Conservation (phyloP, 2,329 filamentous ascomycete genomes). For the Fusarium pilosicola region DNA sequence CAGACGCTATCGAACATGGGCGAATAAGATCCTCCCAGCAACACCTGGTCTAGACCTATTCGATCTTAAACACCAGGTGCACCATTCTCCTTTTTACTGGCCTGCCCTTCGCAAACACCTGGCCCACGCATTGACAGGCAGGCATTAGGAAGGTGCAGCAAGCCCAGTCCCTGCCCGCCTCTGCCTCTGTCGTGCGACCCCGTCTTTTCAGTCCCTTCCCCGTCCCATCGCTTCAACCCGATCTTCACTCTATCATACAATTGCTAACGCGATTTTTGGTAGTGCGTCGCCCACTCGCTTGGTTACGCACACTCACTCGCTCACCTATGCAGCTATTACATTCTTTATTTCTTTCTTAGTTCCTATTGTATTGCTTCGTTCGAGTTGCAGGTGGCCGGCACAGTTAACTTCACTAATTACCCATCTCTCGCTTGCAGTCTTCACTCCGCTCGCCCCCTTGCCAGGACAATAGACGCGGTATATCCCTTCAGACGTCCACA, state of each 20-base stretch:
- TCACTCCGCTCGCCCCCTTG: constrained; percentile 27
- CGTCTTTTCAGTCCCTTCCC: constrained; percentile 29
- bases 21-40: constrained; percentile 17
- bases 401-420: constrained; percentile 26
- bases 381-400: not conserved
- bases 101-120: constrained; percentile 28
- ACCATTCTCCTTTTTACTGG: constrained; percentile 30
- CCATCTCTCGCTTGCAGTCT: constrained; percentile 23
- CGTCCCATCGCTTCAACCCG: constrained; percentile 26
- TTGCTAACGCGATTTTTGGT: constrained; percentile 37
- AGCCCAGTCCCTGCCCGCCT: constrained; percentile 29
- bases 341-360: constrained; percentile 31
- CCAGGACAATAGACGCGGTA: constrained; percentile 27
- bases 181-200: constrained; percentile 34
- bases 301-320: constrained; percentile 36
- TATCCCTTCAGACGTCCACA: constrained; percentile 19
- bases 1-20: constrained; percentile 13
- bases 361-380: constrained; percentile 17
- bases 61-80: constrained; percentile 24
- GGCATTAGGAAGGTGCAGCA: constrained; percentile 35
- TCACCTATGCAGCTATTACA: constrained; percentile 19
- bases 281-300: constrained; percentile 41
- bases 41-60: constrained; percentile 23
- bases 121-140: constrained; percentile 33
- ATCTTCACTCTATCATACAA: constrained; percentile 36